A percentile compares a stretch with the other conserved stretches of the same genome.
Conservation (phyloP, 371 early-diverging fungal species). For the Syncephalastrum sp. region DNA sequence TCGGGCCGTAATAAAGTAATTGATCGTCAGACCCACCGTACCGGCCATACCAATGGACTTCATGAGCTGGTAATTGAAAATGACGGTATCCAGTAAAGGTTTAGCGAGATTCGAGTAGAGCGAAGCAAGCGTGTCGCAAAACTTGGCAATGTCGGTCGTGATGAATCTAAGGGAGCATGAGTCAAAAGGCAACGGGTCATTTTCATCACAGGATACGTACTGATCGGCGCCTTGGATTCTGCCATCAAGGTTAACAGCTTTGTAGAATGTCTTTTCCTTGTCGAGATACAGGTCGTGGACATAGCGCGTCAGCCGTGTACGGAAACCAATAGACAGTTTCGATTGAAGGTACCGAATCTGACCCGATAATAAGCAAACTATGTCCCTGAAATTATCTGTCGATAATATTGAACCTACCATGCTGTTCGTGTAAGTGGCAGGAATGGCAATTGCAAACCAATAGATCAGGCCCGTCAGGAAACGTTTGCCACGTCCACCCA, state of each 20-base stretch:
- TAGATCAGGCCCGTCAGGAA: constrained; percentile 61
- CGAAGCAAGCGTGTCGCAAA: constrained; percentile 73
- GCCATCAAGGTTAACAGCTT: constrained; percentile 78
- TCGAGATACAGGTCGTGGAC: constrained; percentile 79
- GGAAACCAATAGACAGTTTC: constrained; percentile 86
- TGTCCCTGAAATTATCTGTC: too few relatives aligned
- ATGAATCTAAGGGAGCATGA: constrained; percentile 49
- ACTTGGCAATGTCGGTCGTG: constrained; percentile 82
- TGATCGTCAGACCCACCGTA: constrained; percentile 64
- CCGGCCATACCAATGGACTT: constrained; percentile 76
- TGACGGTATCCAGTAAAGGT: constrained; percentile 80
- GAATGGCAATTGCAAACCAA: constrained; percentile 96
- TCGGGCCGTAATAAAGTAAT: constrained; percentile 71
- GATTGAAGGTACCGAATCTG: constrained; percentile 88
- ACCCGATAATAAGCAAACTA: not conserved
- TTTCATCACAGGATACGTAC: constrained; percentile 30
- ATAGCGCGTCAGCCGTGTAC: constrained; percentile 79
- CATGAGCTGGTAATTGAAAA: constrained; percentile 82
- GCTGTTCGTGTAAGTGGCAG: constrained; percentile 96
- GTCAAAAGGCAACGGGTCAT: not conserved
- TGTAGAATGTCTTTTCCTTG: constrained; percentile 79
- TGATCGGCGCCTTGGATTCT: constrained; percentile 87
- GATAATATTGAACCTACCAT: constrained; percentile 64
- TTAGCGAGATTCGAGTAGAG: constrained; percentile 87
- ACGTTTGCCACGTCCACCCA: constrained; percentile 35